Conservation (phyloP, 73 alveolate genomes). For the Paramecium caudatum region DNA sequence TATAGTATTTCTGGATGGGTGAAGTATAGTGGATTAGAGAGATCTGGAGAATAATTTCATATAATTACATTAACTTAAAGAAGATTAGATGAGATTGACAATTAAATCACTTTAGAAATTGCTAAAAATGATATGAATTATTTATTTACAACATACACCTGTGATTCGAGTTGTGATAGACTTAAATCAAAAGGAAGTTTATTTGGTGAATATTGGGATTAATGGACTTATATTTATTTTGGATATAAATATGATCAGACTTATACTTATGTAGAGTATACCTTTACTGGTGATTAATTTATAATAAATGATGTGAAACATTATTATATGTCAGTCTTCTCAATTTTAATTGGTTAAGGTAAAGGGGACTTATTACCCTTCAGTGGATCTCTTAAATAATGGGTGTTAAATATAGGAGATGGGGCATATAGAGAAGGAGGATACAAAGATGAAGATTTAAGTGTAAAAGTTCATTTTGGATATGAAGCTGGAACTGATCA, state of each 20-base stretch:
- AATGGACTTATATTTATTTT: constrained; percentile 58
- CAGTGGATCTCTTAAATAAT: background rate
- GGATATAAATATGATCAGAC: constrained; percentile 34
- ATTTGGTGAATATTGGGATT: constrained; percentile 64
- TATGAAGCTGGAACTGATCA: constrained; percentile 43
- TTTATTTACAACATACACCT: background rate
- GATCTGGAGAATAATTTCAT: constrained; percentile 14
- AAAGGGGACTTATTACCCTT: background rate
- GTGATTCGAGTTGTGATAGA: background rate
- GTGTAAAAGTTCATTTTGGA: constrained; percentile 53
- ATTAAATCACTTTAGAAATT: background rate
- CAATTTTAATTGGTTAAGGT: background rate
- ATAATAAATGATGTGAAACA: background rate
- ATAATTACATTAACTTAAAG: background rate
- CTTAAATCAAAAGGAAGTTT: background rate
- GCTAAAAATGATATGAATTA: background rate
- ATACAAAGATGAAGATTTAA: background rate
- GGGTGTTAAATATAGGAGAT: constrained; percentile 39
- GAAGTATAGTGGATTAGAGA: background rate
- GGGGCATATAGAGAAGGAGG: constrained; percentile 40
- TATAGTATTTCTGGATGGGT: constrained; percentile 59
- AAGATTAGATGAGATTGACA: background rate
- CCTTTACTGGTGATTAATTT: background rate
- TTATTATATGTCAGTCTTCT: constrained; percentile 11
- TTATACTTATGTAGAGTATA: background rate